Base-by-base conservation (phyloP, 345 rosid species). In the Cardamine occulta region DNA sequence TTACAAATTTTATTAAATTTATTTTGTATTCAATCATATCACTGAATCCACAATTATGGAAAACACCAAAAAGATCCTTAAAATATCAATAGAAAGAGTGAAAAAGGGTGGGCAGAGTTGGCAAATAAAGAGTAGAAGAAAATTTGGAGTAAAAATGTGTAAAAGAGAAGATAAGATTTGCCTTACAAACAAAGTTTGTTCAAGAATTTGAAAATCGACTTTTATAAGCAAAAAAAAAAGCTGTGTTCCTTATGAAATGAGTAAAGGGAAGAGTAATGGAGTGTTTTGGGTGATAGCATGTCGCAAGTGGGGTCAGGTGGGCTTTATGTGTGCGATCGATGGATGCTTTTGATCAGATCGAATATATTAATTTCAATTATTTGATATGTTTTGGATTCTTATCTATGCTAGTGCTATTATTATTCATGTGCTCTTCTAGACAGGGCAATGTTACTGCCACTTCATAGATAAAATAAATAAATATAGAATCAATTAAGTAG, bases 331-430 rank as follows among this genome's bases (percentile, higher is more conserved):
- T n/a, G 44, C 24, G 35, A 32, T 32, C 66, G 71, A 76, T 76
- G 34, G 77, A 72, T 66, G 81, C 77, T 59, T 78, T 78, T 59
- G 63, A 72, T 66, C 77, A 66, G 66, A 76, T 63, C 44, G 80
- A 76, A 70, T 70, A 59, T 51, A 54, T 19, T 34, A 12, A 34
- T 44, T 63, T 76, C 71, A 76, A 76, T 70, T 54, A 70, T 76
- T 70, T 70, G 80, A 63, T 54, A 40, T 13, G 4, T 76, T 55
- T 63, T 69, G 80, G 74, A 69, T 69, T 68, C 57, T 75, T 75
- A n/a, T 68, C 34, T 76, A n/a, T 8, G 58, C 63, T 68, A 29
- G 47, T 75, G 69, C 42, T 53, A 68, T 69, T 69, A 69, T 75
- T 53, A 42, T 40, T 61, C 80, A 76, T 76, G 80, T 70, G 80